Conservation (phyloP, 192 early-diverging fungal genomes). For the Coemansia sp. region DNA sequence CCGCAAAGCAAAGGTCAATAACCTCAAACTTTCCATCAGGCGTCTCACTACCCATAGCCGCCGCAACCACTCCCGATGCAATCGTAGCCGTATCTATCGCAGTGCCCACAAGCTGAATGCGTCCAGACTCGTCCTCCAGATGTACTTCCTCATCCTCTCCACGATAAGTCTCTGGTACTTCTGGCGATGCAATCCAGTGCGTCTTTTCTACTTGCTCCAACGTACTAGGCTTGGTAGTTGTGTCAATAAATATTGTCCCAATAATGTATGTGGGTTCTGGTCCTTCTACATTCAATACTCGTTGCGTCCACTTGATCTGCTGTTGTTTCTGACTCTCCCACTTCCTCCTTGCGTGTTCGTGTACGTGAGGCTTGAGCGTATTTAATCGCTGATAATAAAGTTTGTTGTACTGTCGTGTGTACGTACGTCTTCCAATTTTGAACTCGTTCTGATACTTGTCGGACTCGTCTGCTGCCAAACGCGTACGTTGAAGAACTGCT, state of each 20-base stretch:
- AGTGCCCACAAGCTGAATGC: conserved; percentile 71
- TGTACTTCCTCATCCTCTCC: conserved; percentile 61
- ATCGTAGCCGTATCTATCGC: conserved; percentile 56
- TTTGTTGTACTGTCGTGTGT: conserved; percentile 81
- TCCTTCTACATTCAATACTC: conserved; percentile 71
- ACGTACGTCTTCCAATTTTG: conserved; percentile 57
- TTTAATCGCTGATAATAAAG: conserved; percentile 79
- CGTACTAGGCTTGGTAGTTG: conserved; percentile 86
- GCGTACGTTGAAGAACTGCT: not conserved
- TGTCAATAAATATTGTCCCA: conserved; percentile 89
- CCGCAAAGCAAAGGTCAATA: conserved; percentile 76
- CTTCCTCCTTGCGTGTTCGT: conserved; percentile 52
- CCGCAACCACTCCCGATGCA: conserved; percentile 81
- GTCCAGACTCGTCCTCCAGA: conserved; percentile 92
- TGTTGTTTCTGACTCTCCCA: conserved; percentile 17
- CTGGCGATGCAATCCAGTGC: conserved; percentile 66
- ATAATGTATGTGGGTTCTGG: conserved; percentile 68
- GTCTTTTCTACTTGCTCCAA: conserved; percentile 84
- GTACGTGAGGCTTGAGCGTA: conserved; percentile 61
- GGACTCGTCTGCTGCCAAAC: not conserved
- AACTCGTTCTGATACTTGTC: conserved; percentile 13
- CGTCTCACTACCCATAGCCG: conserved; percentile 77
- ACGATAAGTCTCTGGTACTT: conserved; percentile 66
- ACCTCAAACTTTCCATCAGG: conserved; percentile 80
- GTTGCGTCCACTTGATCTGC: conserved; percentile 53